Percentiles rank a stretch among this genome's conserved stretches.
Conservation (phyloP, 345 rosid genomes). For the Citrus hindsii region DNA sequence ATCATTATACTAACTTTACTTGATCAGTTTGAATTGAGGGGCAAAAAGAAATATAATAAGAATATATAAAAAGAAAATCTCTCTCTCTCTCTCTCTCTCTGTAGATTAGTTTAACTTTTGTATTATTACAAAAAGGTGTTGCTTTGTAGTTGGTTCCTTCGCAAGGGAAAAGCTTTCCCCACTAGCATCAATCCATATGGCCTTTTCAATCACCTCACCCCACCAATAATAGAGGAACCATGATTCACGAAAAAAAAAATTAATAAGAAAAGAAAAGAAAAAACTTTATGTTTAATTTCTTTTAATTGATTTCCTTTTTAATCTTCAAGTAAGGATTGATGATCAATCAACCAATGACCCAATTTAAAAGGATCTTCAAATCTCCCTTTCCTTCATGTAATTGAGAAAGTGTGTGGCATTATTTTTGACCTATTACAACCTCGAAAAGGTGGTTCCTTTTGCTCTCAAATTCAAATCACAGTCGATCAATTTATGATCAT, state of each 20-base stretch:
- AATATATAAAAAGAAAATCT: background rate
- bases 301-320: background rate
- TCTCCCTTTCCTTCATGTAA: constrained; percentile 1
- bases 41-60: background rate
- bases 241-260: constrained; percentile 6
- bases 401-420: constrained; percentile 11
- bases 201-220: constrained; percentile 17
- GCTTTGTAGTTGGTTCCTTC: constrained; percentile 42
- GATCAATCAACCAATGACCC: constrained; percentile 21
- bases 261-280: background rate
- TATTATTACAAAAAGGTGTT: constrained; percentile 28
- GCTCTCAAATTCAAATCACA: constrained; percentile 21
- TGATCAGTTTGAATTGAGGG: constrained; percentile 19
- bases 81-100: background rate
- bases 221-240: constrained; percentile 39
- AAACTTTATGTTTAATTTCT: background rate
- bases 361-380: constrained; percentile 13
- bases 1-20: constrained; percentile 10
- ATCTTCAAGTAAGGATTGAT: background rate
- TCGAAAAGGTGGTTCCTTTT: constrained; percentile 17
- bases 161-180: constrained; percentile 27
- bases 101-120: background rate
- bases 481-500: constrained; percentile 32
- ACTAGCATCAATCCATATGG: constrained; percentile 15
- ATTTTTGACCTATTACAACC: constrained; percentile 19